These are phyloP conservation scores for Chytriomyces sp. DNA, from an alignment of 192 early-diverging fungal species.

Conservation along the genomic window DNA sequence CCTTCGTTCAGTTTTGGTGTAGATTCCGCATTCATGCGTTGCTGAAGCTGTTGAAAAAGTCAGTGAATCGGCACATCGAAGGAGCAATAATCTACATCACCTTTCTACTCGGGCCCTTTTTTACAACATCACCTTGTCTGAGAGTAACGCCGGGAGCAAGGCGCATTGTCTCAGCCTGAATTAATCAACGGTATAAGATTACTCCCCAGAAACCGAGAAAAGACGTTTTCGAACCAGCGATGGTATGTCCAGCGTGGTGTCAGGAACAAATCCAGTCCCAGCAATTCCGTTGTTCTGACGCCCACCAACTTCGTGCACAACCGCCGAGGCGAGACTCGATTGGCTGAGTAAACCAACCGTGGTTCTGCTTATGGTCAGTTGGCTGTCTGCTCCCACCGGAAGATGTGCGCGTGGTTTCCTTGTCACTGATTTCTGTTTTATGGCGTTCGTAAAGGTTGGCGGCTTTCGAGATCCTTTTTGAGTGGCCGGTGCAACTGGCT, in stretches of 20 bases:
- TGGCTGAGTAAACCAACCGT: conserved; percentile 5
- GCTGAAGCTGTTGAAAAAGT: no score
- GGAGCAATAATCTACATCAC: not conserved
- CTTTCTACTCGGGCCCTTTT: conserved; percentile 38
- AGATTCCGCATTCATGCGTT: not conserved
- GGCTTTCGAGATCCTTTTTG: not conserved
- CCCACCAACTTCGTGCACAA: not conserved
- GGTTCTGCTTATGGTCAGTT: conserved; percentile 2
- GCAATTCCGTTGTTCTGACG: not conserved
- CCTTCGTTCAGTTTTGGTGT: not conserved
- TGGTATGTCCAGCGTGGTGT: conserved; percentile 45
- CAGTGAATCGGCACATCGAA: not conserved
- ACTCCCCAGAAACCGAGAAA: conserved; percentile 10
- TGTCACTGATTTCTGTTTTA: not conserved
- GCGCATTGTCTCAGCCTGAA: conserved; percentile 55
- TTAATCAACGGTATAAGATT: not conserved
- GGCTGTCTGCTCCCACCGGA: not conserved
- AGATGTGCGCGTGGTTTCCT: no score
- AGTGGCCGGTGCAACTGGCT: no score
- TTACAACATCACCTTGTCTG: conserved; percentile 53
- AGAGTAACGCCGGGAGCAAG: conserved; percentile 52
- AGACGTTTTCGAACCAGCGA: conserved; percentile 29
- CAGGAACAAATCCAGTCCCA: conserved; percentile 43
- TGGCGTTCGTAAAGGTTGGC: not conserved
- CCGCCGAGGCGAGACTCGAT: conserved; percentile 1